Conservation (phyloP, 441 rosid species). For the Gossypium davidsonii region DNA sequence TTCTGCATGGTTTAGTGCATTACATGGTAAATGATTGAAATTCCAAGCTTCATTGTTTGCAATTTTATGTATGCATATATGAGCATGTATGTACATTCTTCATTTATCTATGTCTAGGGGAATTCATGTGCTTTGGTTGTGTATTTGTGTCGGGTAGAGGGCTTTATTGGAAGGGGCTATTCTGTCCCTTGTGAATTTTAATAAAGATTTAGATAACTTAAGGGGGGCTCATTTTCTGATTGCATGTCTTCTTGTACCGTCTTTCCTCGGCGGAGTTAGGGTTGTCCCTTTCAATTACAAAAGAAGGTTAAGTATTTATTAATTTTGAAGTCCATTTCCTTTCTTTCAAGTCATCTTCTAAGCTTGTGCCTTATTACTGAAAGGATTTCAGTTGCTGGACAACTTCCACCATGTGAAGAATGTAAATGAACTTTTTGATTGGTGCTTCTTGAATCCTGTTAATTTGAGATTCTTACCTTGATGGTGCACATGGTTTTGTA, state of each 20-base stretch:
- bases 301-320: background rate
- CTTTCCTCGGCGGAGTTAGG: background rate
- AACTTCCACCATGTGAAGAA: background rate
- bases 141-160: background rate
- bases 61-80: background rate
- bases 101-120: background rate
- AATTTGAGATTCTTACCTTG: background rate
- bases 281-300: background rate
- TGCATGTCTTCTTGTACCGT: background rate
- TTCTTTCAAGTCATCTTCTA: background rate
- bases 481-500: background rate
- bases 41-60: background rate
- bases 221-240: background rate
- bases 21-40: background rate
- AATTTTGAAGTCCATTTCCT: background rate
- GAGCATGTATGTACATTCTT: too few relatives aligned
- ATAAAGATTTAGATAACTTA: constrained; percentile 2
- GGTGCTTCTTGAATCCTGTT: background rate
- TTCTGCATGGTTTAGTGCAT: background rate
- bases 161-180: background rate
- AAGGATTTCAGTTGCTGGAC: background rate
- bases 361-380: background rate
- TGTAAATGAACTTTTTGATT: background rate
- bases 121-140: background rate
- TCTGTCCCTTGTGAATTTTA: background rate